Percentiles rank a stretch among this genome's conserved stretches.
Conservation (phyloP, 164 flowering plant genomes). For the Magnolia changhungtana region DNA sequence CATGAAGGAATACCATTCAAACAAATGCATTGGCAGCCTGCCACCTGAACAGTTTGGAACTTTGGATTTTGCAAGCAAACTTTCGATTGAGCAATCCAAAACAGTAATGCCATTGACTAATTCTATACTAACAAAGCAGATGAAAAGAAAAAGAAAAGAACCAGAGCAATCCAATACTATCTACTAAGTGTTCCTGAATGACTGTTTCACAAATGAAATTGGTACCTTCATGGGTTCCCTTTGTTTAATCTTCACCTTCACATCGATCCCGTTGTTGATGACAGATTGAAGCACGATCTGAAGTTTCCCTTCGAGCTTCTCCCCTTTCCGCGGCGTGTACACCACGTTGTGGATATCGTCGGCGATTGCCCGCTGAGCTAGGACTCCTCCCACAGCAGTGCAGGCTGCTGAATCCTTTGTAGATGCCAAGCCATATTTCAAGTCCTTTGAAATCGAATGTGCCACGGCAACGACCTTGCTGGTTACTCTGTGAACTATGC, state of each 20-base stretch:
- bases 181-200: not conserved
- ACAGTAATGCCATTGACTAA: too few species aligned
- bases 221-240: conserved; percentile 30
- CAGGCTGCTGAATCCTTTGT: conserved; percentile 60
- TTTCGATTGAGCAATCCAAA: too few species aligned
- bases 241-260: conserved; percentile 80
- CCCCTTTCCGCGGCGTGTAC: conserved; percentile 85
- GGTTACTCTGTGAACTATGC: conserved; percentile 78
- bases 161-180: not conserved
- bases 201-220: not conserved
- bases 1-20: too few species aligned
- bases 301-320: conserved; percentile 78
- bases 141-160: not conserved
- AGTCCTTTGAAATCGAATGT: conserved; percentile 88
- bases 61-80: too few species aligned
- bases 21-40: too few species aligned
- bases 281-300: conserved; percentile 66
- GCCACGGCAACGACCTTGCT: conserved; percentile 92
- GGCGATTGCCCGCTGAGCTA: conserved; percentile 82
- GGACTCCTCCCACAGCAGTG: conserved; percentile 60
- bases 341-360: conserved; percentile 88
- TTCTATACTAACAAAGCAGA: too few species aligned
- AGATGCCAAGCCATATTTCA: conserved; percentile 73
- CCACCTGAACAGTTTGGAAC: too few species aligned
- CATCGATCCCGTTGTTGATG: conserved; percentile 62